A percentile compares a stretch with the other conserved stretches of the same genome.
Evolutionary conservation across 2,329 filamentous ascomycete species (phyloP).

Genomic region (Alternaria novae-zelandiae): DNA sequence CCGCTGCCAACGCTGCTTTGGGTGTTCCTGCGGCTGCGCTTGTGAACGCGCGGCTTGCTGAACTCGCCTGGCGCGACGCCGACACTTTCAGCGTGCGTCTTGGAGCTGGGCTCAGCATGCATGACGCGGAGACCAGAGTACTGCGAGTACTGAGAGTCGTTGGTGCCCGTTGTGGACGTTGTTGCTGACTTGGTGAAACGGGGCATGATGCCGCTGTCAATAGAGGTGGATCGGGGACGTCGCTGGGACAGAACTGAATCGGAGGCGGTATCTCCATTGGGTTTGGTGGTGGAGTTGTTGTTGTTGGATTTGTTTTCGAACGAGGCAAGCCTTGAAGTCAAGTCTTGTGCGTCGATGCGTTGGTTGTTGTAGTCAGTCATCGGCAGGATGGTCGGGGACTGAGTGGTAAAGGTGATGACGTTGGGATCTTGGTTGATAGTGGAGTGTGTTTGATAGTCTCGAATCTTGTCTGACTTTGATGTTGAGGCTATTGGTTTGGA

Average conservation of each 20-base stretch:
- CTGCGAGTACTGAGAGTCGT: slow-evolving; percentile 16
- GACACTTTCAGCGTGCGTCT: slow-evolving; percentile 21
- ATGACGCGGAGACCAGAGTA: slow-evolving; percentile 15
- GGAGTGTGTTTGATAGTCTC: not conserved
- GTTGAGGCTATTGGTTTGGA: slow-evolving; percentile 1
- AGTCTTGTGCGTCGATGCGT: slow-evolving; percentile 32
- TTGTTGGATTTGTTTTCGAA: slow-evolving; percentile 12
- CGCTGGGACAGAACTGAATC: slow-evolving; percentile 20
- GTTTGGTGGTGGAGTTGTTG: slow-evolving; percentile 5
- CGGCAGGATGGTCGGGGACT: slow-evolving; percentile 22
- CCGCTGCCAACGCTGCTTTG: slow-evolving; percentile 10
- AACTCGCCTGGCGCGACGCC: slow-evolving; percentile 34
- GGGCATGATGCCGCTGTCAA: slow-evolving; percentile 22
- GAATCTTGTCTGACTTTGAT: not conserved
- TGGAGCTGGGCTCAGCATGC: slow-evolving; percentile 18
- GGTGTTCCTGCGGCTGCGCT: slow-evolving; percentile 25
- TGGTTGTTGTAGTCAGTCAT: slow-evolving; percentile 39
- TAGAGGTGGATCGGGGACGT: slow-evolving; percentile 39
- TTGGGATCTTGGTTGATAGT: slow-evolving; percentile 5
- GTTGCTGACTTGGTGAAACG: slow-evolving; percentile 38
- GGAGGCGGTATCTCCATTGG: slow-evolving; percentile 23
- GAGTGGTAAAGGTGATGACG: slow-evolving; percentile 7
- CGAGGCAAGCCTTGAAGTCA: slow-evolving; percentile 27
- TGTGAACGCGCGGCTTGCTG: slow-evolving; percentile 33
- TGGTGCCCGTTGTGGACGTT: slow-evolving; percentile 28